These are phyloP conservation scores for Apiospora aurea DNA, from an alignment of 2,329 filamentous ascomycete species.

Conservation along the genomic window DNA sequence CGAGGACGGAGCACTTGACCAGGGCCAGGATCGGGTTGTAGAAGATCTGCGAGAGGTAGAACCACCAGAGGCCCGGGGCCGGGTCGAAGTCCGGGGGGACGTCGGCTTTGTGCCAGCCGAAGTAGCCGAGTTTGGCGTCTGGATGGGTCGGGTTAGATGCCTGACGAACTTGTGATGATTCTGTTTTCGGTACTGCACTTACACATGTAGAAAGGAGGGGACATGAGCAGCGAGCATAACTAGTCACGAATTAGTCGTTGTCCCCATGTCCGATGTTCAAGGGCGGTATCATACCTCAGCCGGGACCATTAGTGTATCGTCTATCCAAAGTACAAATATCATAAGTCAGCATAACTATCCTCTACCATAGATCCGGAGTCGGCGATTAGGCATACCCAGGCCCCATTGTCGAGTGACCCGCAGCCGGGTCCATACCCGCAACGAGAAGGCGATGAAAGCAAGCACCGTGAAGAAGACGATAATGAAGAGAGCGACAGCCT, in stretches of 20 bases:
- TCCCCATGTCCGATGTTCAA: accelerated
- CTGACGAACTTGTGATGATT: too few species aligned
- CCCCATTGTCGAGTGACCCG: slow-evolving; percentile 37
- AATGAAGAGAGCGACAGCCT: slow-evolving; percentile 40
- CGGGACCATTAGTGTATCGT: slow-evolving; percentile 39
- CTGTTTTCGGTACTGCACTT: slow-evolving; percentile 31
- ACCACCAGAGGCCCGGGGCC: slow-evolving; percentile 38
- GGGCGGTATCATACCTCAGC: slow-evolving; percentile 28
- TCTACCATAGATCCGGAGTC: slow-evolving; percentile 21
- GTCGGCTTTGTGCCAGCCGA: slow-evolving; percentile 35
- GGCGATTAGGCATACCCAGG: slow-evolving; percentile 32
- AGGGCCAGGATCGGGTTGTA: slow-evolving; percentile 55
- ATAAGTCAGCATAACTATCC: neutral
- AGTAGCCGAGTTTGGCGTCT: slow-evolving; percentile 42
- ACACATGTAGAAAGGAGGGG: slow-evolving; percentile 38
- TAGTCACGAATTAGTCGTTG: neutral
- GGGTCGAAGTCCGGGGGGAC: slow-evolving; percentile 29
- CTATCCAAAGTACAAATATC: slow-evolving; percentile 26
- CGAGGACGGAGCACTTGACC: slow-evolving; percentile 51
- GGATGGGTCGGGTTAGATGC: neutral
- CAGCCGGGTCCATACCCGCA: slow-evolving; percentile 40
- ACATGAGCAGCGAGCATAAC: slow-evolving; percentile 32
- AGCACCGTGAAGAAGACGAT: slow-evolving; percentile 43
- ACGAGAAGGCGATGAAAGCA: slow-evolving; percentile 36
- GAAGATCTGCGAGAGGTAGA: slow-evolving; percentile 48